These are phyloP conservation scores for Beauveria bassiana DNA, from an alignment of 2,329 filamentous ascomycete species.

Conservation along the genomic window DNA sequence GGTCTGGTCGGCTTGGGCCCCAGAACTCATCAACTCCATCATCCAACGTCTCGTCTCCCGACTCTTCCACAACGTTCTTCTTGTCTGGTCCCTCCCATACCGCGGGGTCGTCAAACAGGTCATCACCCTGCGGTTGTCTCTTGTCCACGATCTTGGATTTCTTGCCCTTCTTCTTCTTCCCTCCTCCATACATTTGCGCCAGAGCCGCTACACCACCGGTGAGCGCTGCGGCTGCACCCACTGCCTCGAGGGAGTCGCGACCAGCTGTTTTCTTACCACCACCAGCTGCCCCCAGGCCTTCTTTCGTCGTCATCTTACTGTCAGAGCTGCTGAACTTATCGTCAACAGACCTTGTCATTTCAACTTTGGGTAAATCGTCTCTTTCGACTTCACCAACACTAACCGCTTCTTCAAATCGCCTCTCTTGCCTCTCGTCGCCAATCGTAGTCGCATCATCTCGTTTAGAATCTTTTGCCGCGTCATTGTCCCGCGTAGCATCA, in stretches of 20 bases:
- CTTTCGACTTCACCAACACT: conserved; percentile 11
- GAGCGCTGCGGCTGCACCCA: conserved; percentile 19
- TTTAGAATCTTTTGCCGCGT: conserved; percentile 10
- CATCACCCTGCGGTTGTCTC: conserved; percentile 30
- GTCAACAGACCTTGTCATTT: conserved; percentile 12
- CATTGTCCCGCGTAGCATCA: conserved; percentile 18
- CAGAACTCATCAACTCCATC: conserved; percentile 25
- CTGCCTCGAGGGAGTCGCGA: conserved; percentile 11
- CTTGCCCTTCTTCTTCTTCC: conserved; percentile 26
- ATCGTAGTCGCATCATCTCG: conserved; percentile 4
- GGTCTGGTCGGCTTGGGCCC: conserved; percentile 17
- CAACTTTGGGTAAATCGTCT: conserved; percentile 9
- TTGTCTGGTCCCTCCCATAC: conserved; percentile 37
- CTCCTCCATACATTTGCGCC: conserved; percentile 26
- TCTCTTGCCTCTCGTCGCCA: conserved; percentile 10
- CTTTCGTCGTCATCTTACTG: background rate
- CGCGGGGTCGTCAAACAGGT: conserved; percentile 36
- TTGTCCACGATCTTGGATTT: conserved; percentile 34
- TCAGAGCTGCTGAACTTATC: conserved; percentile 9
- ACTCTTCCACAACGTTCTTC: conserved; percentile 22
- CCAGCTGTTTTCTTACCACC: background rate
- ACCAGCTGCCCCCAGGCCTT: background rate
- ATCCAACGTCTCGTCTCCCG: conserved; percentile 13
- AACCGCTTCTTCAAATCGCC: conserved; percentile 11
- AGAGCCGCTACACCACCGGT: conserved; percentile 27